Conservation (phyloP, 345 rosid genomes). For the Corchorus capsularis region DNA sequence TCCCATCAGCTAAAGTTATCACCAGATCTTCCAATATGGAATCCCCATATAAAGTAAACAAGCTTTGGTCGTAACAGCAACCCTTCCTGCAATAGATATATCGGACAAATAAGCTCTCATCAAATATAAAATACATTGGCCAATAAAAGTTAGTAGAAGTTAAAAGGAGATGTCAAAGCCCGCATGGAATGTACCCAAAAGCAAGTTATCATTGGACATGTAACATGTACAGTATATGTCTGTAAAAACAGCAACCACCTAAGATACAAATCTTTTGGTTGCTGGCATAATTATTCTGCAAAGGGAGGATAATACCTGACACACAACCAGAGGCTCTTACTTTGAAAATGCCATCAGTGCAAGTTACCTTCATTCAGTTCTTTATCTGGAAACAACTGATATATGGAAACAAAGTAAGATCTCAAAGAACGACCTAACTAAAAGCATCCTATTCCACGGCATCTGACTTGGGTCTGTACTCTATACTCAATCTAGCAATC, state of each 20-base stretch:
- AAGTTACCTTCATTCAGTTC: not conserved
- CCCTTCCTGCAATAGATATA: constrained; percentile 44
- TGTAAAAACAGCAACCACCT: not conserved
- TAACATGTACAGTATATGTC: constrained; percentile 1
- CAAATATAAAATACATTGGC: constrained; percentile 8
- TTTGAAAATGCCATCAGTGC: not conserved
- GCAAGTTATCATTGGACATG: not conserved
- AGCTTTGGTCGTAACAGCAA: constrained; percentile 50
- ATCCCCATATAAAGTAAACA: constrained; percentile 60
- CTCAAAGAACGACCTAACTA: not conserved
- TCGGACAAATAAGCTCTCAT: constrained; percentile 15
- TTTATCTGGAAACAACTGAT: constrained; percentile 1
- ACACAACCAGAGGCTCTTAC: constrained; percentile 5
- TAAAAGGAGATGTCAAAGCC: constrained; percentile 10
- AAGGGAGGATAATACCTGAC: not conserved
- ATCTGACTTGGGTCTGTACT: not conserved
- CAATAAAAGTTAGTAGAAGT: not conserved
- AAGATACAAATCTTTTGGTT: not conserved
- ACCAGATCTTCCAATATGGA: constrained; percentile 87
- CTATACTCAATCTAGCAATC: not conserved
- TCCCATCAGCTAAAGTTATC: constrained; percentile 79
- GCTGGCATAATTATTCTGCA: not conserved
- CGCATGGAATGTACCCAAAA: not conserved
- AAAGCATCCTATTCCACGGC: not conserved
- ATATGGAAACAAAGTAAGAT: constrained; percentile 3